Conservation (phyloP, 495 filamentous ascomycete genomes). For the Parathielavia appendiculata region DNA sequence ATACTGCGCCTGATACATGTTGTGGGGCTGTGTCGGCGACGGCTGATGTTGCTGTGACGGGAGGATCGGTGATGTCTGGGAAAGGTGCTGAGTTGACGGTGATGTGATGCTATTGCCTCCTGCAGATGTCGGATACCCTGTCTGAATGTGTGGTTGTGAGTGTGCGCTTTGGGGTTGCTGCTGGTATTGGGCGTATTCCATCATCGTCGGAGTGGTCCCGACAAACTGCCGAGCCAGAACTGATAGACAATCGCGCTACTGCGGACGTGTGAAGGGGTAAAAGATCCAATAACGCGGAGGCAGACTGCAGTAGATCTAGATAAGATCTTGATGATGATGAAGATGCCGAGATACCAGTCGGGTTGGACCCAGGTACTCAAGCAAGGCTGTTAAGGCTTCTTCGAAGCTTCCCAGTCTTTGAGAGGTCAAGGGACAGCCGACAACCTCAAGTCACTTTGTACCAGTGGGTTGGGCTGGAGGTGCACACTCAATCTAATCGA, state of each 20-base stretch:
- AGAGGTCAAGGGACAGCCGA: constrained; percentile 41
- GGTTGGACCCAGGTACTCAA: constrained; percentile 19
- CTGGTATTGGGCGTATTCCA: constrained; percentile 67
- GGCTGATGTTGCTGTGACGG: constrained; percentile 53
- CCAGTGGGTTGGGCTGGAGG: constrained; percentile 48
- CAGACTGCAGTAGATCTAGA: constrained; percentile 19
- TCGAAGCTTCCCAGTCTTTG: constrained; percentile 22
- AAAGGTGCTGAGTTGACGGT: constrained; percentile 51
- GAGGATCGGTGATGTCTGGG: constrained; percentile 59
- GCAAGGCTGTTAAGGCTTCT: constrained; percentile 26
- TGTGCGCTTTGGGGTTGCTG: constrained; percentile 55
- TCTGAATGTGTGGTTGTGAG: constrained; percentile 38
- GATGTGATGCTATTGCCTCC: constrained; percentile 58
- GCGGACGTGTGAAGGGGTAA: constrained; percentile 1
- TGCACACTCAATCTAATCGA: constrained; percentile 53
- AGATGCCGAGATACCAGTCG: constrained; percentile 21
- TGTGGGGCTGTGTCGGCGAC: constrained; percentile 50
- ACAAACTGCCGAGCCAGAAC: constrained; percentile 19
- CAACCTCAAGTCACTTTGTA: constrained; percentile 42
- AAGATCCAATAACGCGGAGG: constrained; percentile 14
- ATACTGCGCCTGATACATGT: constrained; percentile 56
- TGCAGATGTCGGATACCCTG: constrained; percentile 49
- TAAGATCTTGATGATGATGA: constrained; percentile 11
- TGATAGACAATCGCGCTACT: constrained; percentile 20
- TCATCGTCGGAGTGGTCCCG: constrained; percentile 44